Evolutionary conservation across 352 stramenopile species (phyloP).

Genomic region (Phytophthora hibernalis): DNA sequence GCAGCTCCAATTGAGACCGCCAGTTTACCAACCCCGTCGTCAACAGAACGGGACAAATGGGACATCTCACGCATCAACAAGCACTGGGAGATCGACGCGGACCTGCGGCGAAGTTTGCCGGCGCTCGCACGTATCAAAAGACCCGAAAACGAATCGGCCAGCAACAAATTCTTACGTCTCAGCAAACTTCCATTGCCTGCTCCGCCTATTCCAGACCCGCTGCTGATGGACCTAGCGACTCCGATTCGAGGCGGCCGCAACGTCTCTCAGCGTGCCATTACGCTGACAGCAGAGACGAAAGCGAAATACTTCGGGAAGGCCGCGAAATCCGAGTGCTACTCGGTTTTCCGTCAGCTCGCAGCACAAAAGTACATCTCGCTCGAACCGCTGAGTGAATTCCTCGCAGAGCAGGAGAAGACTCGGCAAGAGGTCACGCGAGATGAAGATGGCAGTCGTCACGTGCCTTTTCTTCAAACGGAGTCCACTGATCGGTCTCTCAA

Average conservation of each 20-base stretch:
- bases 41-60: conserved; percentile 38
- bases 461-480: conserved; percentile 17
- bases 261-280: conserved; percentile 44
- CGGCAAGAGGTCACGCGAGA: conserved; percentile 20
- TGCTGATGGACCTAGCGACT: conserved; percentile 42
- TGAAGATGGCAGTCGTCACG: conserved; percentile 13
- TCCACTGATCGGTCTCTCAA: conserved; percentile 1
- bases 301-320: conserved; percentile 71
- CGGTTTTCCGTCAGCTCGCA: conserved; percentile 76
- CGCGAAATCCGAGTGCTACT: conserved; percentile 60
- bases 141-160: conserved; percentile 50
- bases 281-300: conserved; percentile 61
- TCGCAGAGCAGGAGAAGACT: conserved; percentile 46
- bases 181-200: conserved; percentile 59
- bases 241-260: conserved; percentile 28
- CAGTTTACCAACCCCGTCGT: neutral
- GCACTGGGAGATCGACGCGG: conserved; percentile 75
- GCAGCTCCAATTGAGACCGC: conserved; percentile 3
- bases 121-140: conserved; percentile 64
- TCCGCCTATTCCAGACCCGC: conserved; percentile 31
- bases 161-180: conserved; percentile 71
- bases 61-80: conserved; percentile 80
- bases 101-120: conserved; percentile 63
- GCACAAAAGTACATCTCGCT: conserved; percentile 66
- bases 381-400: conserved; percentile 62